Percentiles rank a stretch among this genome's conserved stretches.
Evolutionary conservation across 257 asterid species (phyloP).

Genomic region (Primulina eburnea): DNA sequence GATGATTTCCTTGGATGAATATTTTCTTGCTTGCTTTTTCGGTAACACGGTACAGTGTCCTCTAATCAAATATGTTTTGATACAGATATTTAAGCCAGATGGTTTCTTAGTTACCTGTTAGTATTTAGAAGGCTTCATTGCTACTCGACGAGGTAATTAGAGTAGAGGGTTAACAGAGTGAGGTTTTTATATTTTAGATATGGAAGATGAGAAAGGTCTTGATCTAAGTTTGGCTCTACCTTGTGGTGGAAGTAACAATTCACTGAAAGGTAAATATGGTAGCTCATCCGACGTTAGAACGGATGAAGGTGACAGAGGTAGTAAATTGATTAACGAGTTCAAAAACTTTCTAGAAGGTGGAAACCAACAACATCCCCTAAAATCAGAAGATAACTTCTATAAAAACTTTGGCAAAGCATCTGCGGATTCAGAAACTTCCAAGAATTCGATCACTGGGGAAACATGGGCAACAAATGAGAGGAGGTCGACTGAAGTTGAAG

Average conservation of each 20-base stretch:
- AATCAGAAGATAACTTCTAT: constrained; percentile 51
- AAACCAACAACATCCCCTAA: constrained; percentile 49
- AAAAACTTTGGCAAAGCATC: constrained; percentile 40
- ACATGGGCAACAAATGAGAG: constrained; percentile 54
- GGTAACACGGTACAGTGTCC: background rate
- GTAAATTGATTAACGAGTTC: constrained; percentile 79
- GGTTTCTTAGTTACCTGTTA: background rate
- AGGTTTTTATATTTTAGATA: constrained; percentile 22
- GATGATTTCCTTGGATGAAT: constrained; percentile 3
- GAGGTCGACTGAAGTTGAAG: constrained; percentile 54
- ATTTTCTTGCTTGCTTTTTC: background rate
- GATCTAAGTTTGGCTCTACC: constrained; percentile 80
- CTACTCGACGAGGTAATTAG: constrained; percentile 18
- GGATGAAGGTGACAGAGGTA: constrained; percentile 73
- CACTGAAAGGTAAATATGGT: constrained; percentile 51
- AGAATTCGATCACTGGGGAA: constrained; percentile 55
- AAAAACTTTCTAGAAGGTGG: constrained; percentile 91
- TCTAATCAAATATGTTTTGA: constrained; percentile 4
- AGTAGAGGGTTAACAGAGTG: constrained; percentile 16
- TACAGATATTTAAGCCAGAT: background rate
- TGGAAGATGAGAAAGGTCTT: constrained; percentile 82
- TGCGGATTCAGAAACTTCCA: constrained; percentile 55
- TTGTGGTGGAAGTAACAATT: constrained; percentile 60
- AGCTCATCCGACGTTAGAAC: constrained; percentile 60
- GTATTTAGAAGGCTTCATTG: constrained; percentile 20